Conservation (phyloP, 176 grass and related monocot species). For the Chrysopogon serrulatus region DNA sequence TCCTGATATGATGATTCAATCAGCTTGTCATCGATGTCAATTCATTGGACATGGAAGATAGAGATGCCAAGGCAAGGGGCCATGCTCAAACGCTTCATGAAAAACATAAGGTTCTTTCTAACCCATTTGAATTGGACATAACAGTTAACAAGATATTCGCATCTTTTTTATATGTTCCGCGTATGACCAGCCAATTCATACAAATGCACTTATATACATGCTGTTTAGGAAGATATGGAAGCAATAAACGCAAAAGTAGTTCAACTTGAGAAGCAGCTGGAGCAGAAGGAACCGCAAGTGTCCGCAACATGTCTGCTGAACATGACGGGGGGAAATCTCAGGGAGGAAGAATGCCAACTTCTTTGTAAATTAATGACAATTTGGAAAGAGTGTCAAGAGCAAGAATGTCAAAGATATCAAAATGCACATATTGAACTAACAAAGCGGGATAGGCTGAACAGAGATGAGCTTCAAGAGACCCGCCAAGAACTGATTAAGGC, state of each 20-base stretch:
- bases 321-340: neutral
- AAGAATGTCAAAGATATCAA: neutral
- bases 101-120: constrained; percentile 21
- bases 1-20: neutral
- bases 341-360: neutral
- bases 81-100: constrained; percentile 10
- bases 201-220: neutral
- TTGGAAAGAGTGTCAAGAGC: neutral
- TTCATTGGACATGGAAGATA: neutral
- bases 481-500: constrained; percentile 27
- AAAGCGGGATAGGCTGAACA: neutral
- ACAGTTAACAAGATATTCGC: neutral
- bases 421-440: neutral
- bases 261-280: constrained; percentile 27
- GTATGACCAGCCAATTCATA: neutral
- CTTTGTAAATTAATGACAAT: neutral
- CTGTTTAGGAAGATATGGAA: constrained; percentile 25
- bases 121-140: neutral
- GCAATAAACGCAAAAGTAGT: neutral
- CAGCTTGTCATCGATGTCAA: neutral
- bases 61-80: neutral
- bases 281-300: neutral
- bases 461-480: constrained; percentile 10
- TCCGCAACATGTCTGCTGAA: neutral
- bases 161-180: neutral